Conservation (phyloP, 2,329 filamentous ascomycete genomes). For the Ophiostoma piceae region DNA sequence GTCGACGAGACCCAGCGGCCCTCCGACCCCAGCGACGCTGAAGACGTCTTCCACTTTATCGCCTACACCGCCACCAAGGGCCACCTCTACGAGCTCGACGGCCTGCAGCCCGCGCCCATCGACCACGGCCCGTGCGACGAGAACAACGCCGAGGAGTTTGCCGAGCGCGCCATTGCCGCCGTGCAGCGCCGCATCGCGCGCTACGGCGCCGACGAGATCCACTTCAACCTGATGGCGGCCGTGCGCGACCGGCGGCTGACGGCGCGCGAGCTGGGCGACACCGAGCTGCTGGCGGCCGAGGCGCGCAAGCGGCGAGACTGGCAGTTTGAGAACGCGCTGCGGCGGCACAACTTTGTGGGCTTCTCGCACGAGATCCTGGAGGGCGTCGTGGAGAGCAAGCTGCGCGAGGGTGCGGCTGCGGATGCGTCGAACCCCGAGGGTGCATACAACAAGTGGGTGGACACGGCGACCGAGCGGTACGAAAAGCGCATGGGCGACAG, state of each 20-base stretch:
- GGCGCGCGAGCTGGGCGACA: slow-evolving; percentile 76
- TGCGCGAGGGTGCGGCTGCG: slow-evolving; percentile 50
- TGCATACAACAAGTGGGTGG: slow-evolving; percentile 68
- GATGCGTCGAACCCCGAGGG: slow-evolving; percentile 31
- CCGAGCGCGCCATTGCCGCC: slow-evolving; percentile 76
- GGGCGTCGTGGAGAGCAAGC: slow-evolving; percentile 71
- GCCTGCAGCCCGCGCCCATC: slow-evolving; percentile 87
- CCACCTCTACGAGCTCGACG: slow-evolving; percentile 88
- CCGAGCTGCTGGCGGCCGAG: slow-evolving; percentile 71
- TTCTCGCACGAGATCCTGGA: slow-evolving; percentile 89
- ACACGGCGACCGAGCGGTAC: slow-evolving; percentile 45
- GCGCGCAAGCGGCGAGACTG: slow-evolving; percentile 78
- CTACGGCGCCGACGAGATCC: slow-evolving; percentile 82
- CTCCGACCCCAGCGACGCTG: slow-evolving; percentile 59
- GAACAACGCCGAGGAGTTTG: slow-evolving; percentile 47
- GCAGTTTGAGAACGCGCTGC: slow-evolving; percentile 90
- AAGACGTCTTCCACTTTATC: slow-evolving; percentile 97
- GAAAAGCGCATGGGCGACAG: slow-evolving; percentile 34
- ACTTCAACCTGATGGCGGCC: slow-evolving; percentile 94
- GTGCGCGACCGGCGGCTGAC: slow-evolving; percentile 73
- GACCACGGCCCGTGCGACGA: slow-evolving; percentile 69
- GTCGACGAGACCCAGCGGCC: slow-evolving; percentile 79
- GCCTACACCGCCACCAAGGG: slow-evolving; percentile 81
- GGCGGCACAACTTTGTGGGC: slow-evolving; percentile 92
- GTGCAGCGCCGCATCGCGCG: slow-evolving; percentile 75